Base-by-base conservation (phyloP, 169 alveolate genomes). In the Eimeria sp. region DNA sequence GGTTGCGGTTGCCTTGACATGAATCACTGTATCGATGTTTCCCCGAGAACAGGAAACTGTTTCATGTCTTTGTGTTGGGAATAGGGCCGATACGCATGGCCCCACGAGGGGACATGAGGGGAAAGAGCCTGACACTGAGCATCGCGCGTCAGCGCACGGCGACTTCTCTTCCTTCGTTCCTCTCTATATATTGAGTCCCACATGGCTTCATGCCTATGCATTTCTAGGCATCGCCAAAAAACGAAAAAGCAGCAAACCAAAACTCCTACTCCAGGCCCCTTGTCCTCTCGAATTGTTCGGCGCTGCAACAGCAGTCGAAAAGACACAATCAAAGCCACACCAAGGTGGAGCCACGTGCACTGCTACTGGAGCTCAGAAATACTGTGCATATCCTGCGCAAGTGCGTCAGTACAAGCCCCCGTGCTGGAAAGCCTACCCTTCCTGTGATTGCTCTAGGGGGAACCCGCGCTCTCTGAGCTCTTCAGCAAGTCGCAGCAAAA, bases 391-490 rank as follows among this genome's bases (percentile, higher is more conserved):
- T 65, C 22, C 10, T 58, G 14, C 6, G 75, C 75, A 6, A 40
- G 75, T 65, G 75, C 40, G 22, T 25, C 43, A 5, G 14, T 7
- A 14, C 40, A 65, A 6, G 75, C 14, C 75, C 0, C 3, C 75
- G 43, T 1, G 34, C n/a, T 65, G 5, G 25, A 25, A 9, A 58
- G 3, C 84, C 25, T 16, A 75, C 84, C 84, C 57, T 34, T 75
- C 30, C 18, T 16, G 30, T 7, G 57, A 25, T 27, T 18, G 65
- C 67, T 78, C 89, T 16, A 78, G 27, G 5, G 89, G 89, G 22
- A 78, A 78, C 20, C 89, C 89, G 1, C 89, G 89, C 67, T 34
- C 89, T n/a, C 63, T 78, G 63, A 78, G 89, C 25, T 78, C 89
- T 67, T 78, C 89, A n/a, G 61, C 89, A 49, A 78, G 45, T 10